Base-by-base conservation (phyloP, 1,284 basidiomycete species). In the Erythrobasidium hasegawianum region DNA sequence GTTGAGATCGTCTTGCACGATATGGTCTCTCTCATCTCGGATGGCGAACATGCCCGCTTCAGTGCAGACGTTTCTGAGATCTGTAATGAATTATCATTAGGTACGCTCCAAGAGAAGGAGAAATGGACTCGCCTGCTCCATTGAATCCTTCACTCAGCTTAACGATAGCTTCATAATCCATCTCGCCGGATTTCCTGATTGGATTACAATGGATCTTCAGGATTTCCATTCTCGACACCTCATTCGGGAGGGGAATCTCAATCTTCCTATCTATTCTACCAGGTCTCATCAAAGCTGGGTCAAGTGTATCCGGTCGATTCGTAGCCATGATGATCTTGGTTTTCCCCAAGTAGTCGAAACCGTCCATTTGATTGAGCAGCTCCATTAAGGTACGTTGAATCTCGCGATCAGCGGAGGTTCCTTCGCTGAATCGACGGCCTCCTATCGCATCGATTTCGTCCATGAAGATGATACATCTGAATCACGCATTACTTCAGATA, bases 1-100 rank as follows among this genome's bases (percentile, higher is more conserved):
- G 73, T 90, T 92, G 68, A 97, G 82, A 79, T 98, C 95, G 74
- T 97, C 96, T 78, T 97, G 93, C 41, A 85, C 87, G 64, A 94
- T 81, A 69, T 90, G 93, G 74, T 95, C 92, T 67, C 93, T 89
- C 73, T 69, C 72, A 47, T 67, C 68, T 57, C 96, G 83, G 74
- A 99, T 97, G 13, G 96, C 96, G 77, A 97, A 97, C 93, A 99
- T 97, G 59, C 96, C 95, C 8, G 95, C 92, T 79, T 98, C 96
- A 4, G 96, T 98, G 59, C 95, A 87, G 13, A 99, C 90, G 77
- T 98, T 98, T 60, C 95, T 84, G 76, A 98, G 77, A 80, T 98
- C 96, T 61, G 47, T n/a, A 24, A 38, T 1, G 39, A 27, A 54
- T 41, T 11, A 22, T 64, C 24, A n/a, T 8, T 16, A 29, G 5